phyloP scores from a whole-genome alignment of 2,329 filamentous ascomycete species.

The Thielaviopsis ethacetica region DNA sequence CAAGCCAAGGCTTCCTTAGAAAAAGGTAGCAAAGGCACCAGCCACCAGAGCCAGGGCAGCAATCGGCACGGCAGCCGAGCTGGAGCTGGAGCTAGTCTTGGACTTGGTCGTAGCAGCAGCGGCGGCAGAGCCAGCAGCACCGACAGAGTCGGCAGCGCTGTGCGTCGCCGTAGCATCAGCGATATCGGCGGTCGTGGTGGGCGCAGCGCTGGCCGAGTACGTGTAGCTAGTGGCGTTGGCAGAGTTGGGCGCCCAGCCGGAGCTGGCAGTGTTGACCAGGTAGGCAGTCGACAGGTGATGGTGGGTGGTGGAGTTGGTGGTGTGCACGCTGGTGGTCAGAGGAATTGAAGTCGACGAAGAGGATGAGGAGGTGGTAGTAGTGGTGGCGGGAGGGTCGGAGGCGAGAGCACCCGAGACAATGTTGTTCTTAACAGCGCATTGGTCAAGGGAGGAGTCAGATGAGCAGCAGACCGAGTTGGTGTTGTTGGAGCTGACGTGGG shows the following conservation, averaged over 20 bases:
- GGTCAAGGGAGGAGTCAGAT: constrained; percentile 32
- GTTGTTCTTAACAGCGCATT: constrained; percentile 36
- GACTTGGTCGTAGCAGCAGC: constrained; percentile 1
- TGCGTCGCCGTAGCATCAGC: not conserved
- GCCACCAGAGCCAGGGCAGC: constrained; percentile 10
- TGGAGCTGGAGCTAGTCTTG: constrained; percentile 2
- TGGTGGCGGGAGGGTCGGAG: constrained; percentile 19
- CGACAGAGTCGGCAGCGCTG: too few relatives aligned
- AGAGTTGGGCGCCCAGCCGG: not conserved
- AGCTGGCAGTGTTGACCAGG: not conserved
- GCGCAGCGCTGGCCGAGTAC: not conserved
- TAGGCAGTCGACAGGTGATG: constrained; percentile 8
- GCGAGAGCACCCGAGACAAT: constrained; percentile 30
- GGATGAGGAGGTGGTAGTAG: constrained; percentile 18
- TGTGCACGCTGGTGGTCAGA: constrained; percentile 3
- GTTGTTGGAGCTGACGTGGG: constrained; percentile 27
- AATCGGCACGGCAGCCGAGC: constrained; percentile 7
- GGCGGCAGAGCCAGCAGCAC: not conserved
- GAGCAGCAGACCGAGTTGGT: constrained; percentile 44
- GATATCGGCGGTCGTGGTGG: not conserved
- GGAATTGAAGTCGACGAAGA: too few relatives aligned
- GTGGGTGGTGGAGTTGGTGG: constrained; percentile 14
- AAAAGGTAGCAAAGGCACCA: constrained; percentile 12
- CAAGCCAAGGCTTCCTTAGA: constrained; percentile 6
- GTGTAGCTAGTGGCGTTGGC: constrained; percentile 9